Base-by-base conservation (phyloP, 2,329 filamentous ascomycete genomes). In the Neonectria hederae region DNA sequence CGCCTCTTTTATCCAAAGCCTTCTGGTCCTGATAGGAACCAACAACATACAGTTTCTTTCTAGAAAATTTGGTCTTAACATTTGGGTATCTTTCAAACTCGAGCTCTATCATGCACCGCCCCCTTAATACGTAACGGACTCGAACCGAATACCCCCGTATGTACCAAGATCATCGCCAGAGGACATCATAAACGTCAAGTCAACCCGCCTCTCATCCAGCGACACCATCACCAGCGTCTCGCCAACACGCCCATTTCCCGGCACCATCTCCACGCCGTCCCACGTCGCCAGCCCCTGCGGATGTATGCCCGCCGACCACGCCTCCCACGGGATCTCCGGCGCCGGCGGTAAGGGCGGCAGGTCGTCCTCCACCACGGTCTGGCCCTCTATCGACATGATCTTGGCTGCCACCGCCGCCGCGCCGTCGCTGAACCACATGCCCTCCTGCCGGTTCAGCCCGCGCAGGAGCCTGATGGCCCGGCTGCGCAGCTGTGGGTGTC, bases 391-490 rank as follows among this genome's bases (percentile, higher is more conserved):
- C 7, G 61, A 43, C 71, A 74, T 74, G 22, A 70, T 72, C 6
- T 54, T 63, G 6, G 65, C 49, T 0, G 53, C 55, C 2, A 76
- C 77, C 4, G 63, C 67, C 8, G 74, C 72, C 2, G 73, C 68
- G 2, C 69, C 73, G n/a, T 69, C 67, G 49, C 77, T 78, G 59
- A 71, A 69, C 77, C 76, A 78, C 62, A 74, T 68, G 2, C 76
- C 77, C 32, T 78, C 77, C 14, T 76, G 75, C 19, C 77, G 59
- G n/a, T 74, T 76, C 19, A 72, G 54, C 22, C 58, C 62, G 14
- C 59, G 46, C 6, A 79, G 52, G 4, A 78, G 65, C 4, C 54
- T 42, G 6, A 78, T 53, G 1, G 71, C 73, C 4, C 72, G 65
- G 14, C 75, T 67, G 2, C 77, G 70, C 0, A 77, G 49, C 26